A percentile compares a stretch with the other conserved stretches of the same genome.
These are phyloP conservation scores for Leccinum disarticulatum DNA, from an alignment of 768 basidiomycete genomes.

Conservation along the genomic window DNA sequence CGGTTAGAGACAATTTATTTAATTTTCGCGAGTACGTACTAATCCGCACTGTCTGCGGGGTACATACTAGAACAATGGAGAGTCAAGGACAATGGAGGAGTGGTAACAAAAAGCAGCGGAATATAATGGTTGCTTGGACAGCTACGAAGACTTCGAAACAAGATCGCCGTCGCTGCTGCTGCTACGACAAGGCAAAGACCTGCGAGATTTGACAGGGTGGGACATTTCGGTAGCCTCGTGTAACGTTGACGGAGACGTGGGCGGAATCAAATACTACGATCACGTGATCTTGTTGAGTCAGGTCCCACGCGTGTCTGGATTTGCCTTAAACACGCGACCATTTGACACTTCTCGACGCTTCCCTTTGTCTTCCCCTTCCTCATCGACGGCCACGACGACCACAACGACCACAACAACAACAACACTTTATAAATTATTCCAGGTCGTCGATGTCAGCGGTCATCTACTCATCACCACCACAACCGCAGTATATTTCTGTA, in stretches of 20 bases:
- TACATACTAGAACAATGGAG: conserved; percentile 14
- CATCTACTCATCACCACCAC: conserved; percentile 32
- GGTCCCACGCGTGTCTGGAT: conserved; percentile 29
- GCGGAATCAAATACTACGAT: conserved; percentile 29
- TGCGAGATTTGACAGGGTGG: background rate
- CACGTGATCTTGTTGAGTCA: conserved; percentile 37
- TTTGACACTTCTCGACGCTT: conserved; percentile 7
- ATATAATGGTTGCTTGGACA: conserved; percentile 1
- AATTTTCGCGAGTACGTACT: conserved; percentile 14
- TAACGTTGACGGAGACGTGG: conserved; percentile 33
- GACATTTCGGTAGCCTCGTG: conserved; percentile 32
- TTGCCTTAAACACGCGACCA: conserved; percentile 32
- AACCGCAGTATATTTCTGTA: conserved; percentile 35
- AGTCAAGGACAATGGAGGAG: conserved; percentile 18
- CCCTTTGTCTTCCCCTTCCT: conserved; percentile 16
- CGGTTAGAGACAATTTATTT: background rate
- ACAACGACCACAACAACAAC: background rate
- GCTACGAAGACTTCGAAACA: background rate
- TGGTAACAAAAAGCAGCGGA: conserved; percentile 14
- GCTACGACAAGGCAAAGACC: background rate
- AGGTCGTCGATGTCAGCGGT: conserved; percentile 24
- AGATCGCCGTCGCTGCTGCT: background rate
- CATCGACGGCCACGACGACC: background rate
- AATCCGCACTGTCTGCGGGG: background rate
- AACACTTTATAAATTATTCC: background rate